Conservation (phyloP, 352 stramenopile species). For the Elongisporangium anandrum region DNA sequence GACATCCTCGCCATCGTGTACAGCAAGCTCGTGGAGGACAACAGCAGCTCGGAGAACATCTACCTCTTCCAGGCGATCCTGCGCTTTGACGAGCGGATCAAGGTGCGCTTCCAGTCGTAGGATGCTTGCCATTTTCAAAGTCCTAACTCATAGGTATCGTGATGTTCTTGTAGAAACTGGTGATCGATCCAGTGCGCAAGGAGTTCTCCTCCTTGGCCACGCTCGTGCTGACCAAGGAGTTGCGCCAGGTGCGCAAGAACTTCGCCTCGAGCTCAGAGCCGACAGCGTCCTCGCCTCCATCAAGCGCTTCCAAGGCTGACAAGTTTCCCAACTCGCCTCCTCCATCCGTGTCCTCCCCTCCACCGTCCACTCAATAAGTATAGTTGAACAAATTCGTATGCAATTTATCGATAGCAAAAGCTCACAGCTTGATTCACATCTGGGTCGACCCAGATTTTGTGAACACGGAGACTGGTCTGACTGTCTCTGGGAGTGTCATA, state of each 20-base stretch:
- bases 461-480: not conserved
- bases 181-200: conserved; percentile 80
- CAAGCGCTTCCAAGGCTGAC: not conserved
- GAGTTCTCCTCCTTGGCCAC: conserved; percentile 64
- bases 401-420: no score
- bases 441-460: not conserved
- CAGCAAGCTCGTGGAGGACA: conserved; percentile 78
- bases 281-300: not conserved
- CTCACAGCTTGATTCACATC: not conserved
- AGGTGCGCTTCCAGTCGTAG: conserved; percentile 27
- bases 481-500: not conserved
- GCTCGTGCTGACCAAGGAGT: conserved; percentile 55
- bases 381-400: not conserved
- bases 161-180: conserved; percentile 55
- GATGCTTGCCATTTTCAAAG: not conserved
- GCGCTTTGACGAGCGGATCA: conserved; percentile 78
- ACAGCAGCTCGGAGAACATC: conserved; percentile 64
- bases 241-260: conserved; percentile 43
- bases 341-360: not conserved
- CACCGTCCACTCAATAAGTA: not conserved
- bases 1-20: conserved; percentile 82
- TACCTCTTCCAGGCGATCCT: conserved; percentile 76
- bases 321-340: not conserved
- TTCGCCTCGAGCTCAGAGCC: conserved; percentile 24
- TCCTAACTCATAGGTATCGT: not conserved